Evolutionary conservation across 2,329 filamentous ascomycete genomes (phyloP).

Genomic region (Colletotrichum tanaceti): DNA sequence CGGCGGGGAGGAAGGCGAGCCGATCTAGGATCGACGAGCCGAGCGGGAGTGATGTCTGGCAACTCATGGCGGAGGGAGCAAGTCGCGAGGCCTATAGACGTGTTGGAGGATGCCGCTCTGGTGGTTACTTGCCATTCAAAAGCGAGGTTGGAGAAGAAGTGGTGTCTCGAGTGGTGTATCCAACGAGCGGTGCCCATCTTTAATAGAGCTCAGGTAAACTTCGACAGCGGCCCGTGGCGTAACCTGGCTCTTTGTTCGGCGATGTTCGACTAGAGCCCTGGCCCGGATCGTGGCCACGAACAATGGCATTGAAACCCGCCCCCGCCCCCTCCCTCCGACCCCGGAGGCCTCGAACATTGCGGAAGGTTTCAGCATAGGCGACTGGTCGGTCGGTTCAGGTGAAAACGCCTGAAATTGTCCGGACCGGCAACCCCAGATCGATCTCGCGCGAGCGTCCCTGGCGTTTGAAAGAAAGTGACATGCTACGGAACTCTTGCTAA

Average conservation of each 20-base stretch:
- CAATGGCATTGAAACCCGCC: slow-evolving; percentile 21
- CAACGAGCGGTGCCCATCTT: not conserved
- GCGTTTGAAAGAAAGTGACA: not conserved
- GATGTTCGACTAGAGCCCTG: not conserved
- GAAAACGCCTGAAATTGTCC: not conserved
- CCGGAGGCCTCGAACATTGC: slow-evolving; percentile 2
- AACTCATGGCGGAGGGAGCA: not conserved
- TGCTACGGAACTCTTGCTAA: no score
- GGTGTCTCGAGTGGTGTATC: not conserved
- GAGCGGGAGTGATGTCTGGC: no score
- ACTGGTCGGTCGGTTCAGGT: not conserved
- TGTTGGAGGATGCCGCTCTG: not conserved
- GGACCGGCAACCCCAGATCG: not conserved
- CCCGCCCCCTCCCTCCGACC: not conserved
- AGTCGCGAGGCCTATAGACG: no score
- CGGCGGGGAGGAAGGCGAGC: slow-evolving; percentile 25
- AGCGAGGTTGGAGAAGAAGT: no score
- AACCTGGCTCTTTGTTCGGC: slow-evolving; percentile 14
- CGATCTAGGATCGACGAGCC: slow-evolving; percentile 11
- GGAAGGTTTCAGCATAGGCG: not conserved
- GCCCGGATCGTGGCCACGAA: not conserved
- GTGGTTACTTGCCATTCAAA: not conserved
- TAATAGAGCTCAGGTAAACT: not conserved
- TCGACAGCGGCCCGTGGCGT: not conserved
- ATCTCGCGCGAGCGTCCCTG: not conserved